Evolutionary conservation across 257 asterid genomes (phyloP).

Genomic region (Fraxinus cuspidata): DNA sequence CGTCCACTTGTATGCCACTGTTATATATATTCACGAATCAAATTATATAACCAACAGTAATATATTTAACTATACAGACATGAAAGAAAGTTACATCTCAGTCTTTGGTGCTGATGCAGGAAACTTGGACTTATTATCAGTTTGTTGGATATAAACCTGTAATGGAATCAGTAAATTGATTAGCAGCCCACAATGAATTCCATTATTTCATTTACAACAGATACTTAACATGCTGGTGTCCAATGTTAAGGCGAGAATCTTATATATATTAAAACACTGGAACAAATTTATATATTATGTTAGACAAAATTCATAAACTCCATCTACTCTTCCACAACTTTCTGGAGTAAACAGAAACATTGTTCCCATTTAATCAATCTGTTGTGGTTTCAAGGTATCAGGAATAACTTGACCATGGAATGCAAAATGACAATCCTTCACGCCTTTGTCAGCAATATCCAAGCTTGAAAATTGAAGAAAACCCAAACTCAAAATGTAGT

Average conservation of each 20-base stretch:
- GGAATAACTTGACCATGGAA: not conserved
- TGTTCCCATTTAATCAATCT: not conserved
- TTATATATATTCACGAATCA: not conserved
- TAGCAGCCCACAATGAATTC: not conserved
- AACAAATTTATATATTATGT: not conserved
- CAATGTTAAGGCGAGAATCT: no score
- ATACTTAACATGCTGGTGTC: not conserved
- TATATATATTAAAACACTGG: not conserved
- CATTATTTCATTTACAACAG: not conserved
- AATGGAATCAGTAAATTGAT: conserved; percentile 25
- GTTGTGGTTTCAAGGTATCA: not conserved
- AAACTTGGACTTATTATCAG: conserved; percentile 28
- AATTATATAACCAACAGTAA: not conserved
- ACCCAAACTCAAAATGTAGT: no score
- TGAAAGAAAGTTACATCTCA: conserved; percentile 36
- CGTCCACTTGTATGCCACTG: conserved; percentile 38
- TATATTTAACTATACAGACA: conserved; percentile 15
- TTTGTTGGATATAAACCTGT: conserved; percentile 37
- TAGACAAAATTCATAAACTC: not conserved
- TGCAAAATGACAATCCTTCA: not conserved
- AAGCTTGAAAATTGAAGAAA: not conserved
- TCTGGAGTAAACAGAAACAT: not conserved
- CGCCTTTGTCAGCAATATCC: not conserved
- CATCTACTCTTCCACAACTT: not conserved
- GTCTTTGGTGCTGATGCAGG: conserved; percentile 36